Evolutionary conservation across 768 basidiomycete species (phyloP).

Genomic region (Tubosaeta brunneosetosa): DNA sequence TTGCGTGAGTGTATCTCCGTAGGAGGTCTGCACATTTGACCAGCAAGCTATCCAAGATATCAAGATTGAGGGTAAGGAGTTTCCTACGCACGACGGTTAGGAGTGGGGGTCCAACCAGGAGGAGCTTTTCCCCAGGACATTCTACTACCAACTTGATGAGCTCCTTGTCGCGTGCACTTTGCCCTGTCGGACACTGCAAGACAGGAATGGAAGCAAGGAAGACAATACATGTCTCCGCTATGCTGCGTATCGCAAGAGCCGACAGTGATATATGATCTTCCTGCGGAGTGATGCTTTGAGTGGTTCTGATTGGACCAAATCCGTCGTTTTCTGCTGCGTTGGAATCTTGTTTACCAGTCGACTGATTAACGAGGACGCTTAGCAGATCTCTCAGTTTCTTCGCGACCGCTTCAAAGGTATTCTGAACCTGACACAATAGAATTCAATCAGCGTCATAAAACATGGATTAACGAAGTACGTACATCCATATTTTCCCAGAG

Average conservation of each 20-base stretch:
- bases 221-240: conserved; percentile 50
- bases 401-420: conserved; percentile 33
- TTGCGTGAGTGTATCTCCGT: conserved; percentile 47
- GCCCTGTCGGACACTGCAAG: conserved; percentile 53
- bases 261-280: conserved; percentile 28
- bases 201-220: conserved; percentile 62
- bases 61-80: conserved; percentile 47
- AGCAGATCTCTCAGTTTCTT: conserved; percentile 40
- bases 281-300: conserved; percentile 28
- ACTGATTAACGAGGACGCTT: conserved; percentile 27
- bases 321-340: conserved; percentile 49
- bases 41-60: conserved; percentile 51
- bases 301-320: conserved; percentile 50
- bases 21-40: conserved; percentile 51
- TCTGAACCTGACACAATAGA: conserved; percentile 46
- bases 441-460: neutral
- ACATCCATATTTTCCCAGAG: conserved; percentile 74
- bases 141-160: conserved; percentile 49
- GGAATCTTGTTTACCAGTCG: conserved; percentile 12
- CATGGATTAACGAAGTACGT: conserved; percentile 22
- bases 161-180: conserved; percentile 59
- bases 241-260: conserved; percentile 27
- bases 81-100: conserved; percentile 52
- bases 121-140: conserved; percentile 51
- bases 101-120: conserved; percentile 53